Conservation (phyloP, 768 basidiomycete genomes). For the Tylopilus sp. region DNA sequence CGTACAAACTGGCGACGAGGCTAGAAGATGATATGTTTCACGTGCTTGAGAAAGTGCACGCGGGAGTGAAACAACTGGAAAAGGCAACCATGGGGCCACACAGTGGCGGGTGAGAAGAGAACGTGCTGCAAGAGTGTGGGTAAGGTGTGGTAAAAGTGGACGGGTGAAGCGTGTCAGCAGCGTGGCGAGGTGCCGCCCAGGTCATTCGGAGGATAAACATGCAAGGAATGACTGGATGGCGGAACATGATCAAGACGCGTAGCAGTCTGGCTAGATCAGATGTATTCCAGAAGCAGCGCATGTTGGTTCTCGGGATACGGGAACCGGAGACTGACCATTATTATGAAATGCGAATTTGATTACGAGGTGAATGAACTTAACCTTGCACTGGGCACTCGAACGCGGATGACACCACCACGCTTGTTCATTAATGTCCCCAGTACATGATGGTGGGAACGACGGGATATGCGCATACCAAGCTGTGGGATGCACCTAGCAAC, state of each 20-base stretch:
- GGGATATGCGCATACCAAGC: conserved; percentile 19
- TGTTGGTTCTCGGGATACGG: conserved; percentile 27
- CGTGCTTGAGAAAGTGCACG: conserved; percentile 27
- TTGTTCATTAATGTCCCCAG: conserved; percentile 32
- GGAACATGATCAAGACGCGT: conserved; percentile 24
- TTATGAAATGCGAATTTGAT: conserved; percentile 45
- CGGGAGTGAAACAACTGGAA: conserved; percentile 45
- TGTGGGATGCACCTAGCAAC: conserved; percentile 15
- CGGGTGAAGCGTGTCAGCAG: conserved; percentile 55
- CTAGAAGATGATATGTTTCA: conserved; percentile 27
- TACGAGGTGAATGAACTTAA: conserved; percentile 37
- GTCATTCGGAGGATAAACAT: conserved; percentile 56
- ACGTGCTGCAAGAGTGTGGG: conserved; percentile 68
- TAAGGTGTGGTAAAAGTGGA: conserved; percentile 44
- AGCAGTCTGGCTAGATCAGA: conserved; percentile 22
- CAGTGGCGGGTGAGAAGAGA: conserved; percentile 47
- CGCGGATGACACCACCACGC: conserved; percentile 29
- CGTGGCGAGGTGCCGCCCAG: conserved; percentile 45
- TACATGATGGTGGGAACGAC: conserved; percentile 31
- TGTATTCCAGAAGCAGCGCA: conserved; percentile 29
- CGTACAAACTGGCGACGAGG: conserved; percentile 30
- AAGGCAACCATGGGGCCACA: conserved; percentile 55
- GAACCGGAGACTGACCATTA: conserved; percentile 32
- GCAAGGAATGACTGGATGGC: conserved; percentile 30
- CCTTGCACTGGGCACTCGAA: conserved; percentile 31